Conservation (phyloP, 352 stramenopile genomes). For the Phytophthora sansomeana region DNA sequence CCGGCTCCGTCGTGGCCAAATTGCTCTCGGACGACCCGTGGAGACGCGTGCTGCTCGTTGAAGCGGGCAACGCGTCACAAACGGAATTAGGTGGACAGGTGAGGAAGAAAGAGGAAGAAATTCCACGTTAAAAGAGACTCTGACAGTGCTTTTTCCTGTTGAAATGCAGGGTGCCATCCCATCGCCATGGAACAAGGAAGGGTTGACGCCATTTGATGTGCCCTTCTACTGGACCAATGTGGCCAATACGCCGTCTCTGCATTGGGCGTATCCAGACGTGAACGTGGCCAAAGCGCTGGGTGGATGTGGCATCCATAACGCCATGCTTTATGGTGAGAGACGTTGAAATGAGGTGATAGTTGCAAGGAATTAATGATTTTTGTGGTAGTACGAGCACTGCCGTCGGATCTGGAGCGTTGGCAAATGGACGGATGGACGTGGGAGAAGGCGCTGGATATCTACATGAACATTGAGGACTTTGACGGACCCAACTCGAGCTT, state of each 20-base stretch:
- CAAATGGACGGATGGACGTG: constrained; percentile 79
- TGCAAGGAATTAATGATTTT: background rate
- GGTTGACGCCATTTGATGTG: constrained; percentile 83
- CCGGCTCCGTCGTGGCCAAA: constrained; percentile 63
- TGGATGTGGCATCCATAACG: constrained; percentile 91
- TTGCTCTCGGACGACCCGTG: constrained; percentile 60
- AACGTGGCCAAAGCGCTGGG: constrained; percentile 88
- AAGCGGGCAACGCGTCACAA: constrained; percentile 68
- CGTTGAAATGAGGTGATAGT: background rate
- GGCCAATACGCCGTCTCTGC: constrained; percentile 64
- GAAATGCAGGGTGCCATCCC: constrained; percentile 44
- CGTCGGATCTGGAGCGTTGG: constrained; percentile 81
- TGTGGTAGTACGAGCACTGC: constrained; percentile 65
- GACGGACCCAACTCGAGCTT: constrained; percentile 60
- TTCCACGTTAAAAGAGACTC: too few species aligned
- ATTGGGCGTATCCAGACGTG: constrained; percentile 84
- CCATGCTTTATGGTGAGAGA: constrained; percentile 88
- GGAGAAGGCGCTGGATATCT: constrained; percentile 73
- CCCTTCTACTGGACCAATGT: constrained; percentile 89
- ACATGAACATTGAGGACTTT: constrained; percentile 81
- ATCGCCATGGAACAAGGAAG: constrained; percentile 45
- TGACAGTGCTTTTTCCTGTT: constrained; percentile 1
- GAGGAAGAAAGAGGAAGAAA: background rate
- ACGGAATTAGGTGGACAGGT: constrained; percentile 63
- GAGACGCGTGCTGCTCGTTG: constrained; percentile 71